Base-by-base conservation (phyloP, 2,329 filamentous ascomycete genomes). In the Exophiala aquamarina region DNA sequence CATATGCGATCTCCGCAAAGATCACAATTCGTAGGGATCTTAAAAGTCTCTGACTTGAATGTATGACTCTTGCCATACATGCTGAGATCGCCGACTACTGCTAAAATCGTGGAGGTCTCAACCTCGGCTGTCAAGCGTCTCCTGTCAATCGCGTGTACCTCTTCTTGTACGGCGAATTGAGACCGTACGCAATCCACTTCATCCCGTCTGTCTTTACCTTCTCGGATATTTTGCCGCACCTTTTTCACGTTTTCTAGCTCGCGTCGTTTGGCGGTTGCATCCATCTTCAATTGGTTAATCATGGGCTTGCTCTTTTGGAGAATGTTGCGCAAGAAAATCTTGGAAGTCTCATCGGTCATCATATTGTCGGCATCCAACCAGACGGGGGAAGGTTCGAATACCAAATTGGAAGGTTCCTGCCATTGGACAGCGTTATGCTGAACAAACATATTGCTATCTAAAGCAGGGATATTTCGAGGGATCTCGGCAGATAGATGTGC, bases 41-140 rank as follows among this genome's bases (percentile, higher is more conserved):
- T 97, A 77, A 97, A 98, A 0, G 93, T 97, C 64, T 97, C 90
- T n/a, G 89, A 84, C 70, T 95, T 95, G 78, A 98, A 98, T 63
- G 95, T 93, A 73, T 98, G 93, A 62, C 91, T 95, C 66, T 89
- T 89, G 9, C 91, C 91, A 14, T 92, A 92, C 15, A 95, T 75
- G 2, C 91, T 95, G 44, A 98, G 80, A 64, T 98, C 93, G 28
- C 93, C 93, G 2, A 96, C 92, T 0, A 84, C 87, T 8, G 84
- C 76, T n/a, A 89, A 92, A 63, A 98, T 95, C 2, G 91, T 95
- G 1, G 87, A 86, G 7, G 91, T 91, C 69, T 98, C 93, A 13
- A 96, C 86, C 67, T 97, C 93, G 28, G 89, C 89, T 2, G 87
- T 93, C 33, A 96, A 74, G 47, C 89, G 84, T 65, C 86, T 87